Evolutionary conservation across 2,329 filamentous ascomycete genomes (phyloP), one percentile per base, ranked within the genome.

Genomic region (Metarhizium sp.): DNA sequence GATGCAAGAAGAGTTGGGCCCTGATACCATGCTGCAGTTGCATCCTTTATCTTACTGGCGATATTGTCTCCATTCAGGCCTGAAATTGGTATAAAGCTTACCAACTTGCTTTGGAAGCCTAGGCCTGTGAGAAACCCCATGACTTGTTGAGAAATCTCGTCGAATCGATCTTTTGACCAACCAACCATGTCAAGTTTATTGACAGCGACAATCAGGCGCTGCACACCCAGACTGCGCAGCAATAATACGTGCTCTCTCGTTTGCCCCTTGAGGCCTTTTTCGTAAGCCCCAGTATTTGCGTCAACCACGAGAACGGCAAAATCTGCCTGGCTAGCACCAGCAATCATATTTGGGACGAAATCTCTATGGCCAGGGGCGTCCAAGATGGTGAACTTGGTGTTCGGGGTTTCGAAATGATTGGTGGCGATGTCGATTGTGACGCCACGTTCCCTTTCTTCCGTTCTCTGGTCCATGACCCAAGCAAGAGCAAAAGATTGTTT

Each of bases 331-430:
- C 89, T 94, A 3, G 92, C 91, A 14, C 94, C 94, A 2, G 92
- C 92, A 68, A 99, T 96, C 94, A 99, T 99, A 69, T 96, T 99
- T 0, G 94, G 94, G 20, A 99, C 91, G 67, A 97, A 99, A 68
- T 99, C 94, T 58, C 86, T 82, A 70, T 99, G 94, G 0, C 94
- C 94, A 0, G 94, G 94, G 0, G 94, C 92, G 68, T 99, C 94
- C 4, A 99, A 78, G 49, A 99, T 96, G 1, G 94, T 97, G 66
- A 97, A 97, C 11, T 80, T 81, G 0, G 90, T 94, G 52, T 80
- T 87, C 1, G 89, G 85, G 0, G 95, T 99, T 67, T 95, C 89
- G 66, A 99, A 99, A 60, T 91, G 85, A 67, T 95, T 95, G 18
- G 88, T 95, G 8, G 94, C 92, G 65, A 97, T 94, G 67, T 99